These are phyloP conservation scores for Dipteronia dyeriana DNA, from an alignment of 345 rosid genomes.

Conservation along the genomic window DNA sequence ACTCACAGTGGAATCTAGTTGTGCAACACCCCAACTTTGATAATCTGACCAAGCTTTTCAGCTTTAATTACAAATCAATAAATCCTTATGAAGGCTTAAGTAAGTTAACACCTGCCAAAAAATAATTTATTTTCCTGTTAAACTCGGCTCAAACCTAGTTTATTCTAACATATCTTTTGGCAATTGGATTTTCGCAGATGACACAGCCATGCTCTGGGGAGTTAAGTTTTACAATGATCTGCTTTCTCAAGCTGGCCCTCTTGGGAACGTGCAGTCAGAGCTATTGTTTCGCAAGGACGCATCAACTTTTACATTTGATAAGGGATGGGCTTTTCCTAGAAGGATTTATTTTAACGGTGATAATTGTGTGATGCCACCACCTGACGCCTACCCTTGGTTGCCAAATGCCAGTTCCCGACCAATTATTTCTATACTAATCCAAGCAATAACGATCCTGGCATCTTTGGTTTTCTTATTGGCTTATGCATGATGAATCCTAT, in stretches of 20 bases:
- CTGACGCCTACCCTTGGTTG: slow-evolving; percentile 81
- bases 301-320: slow-evolving; percentile 72
- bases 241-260: slow-evolving; percentile 79
- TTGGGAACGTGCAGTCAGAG: slow-evolving; percentile 88
- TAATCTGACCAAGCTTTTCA: slow-evolving; percentile 71
- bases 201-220: slow-evolving; percentile 92
- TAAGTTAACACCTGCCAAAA: slow-evolving; percentile 33
- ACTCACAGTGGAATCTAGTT: slow-evolving; percentile 83
- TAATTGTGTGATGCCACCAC: slow-evolving; percentile 93
- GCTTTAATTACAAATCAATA: slow-evolving; percentile 72
- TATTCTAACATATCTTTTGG: neutral
- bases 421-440: slow-evolving; percentile 30
- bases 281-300: slow-evolving; percentile 72
- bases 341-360: slow-evolving; percentile 91
- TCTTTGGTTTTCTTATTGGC: slow-evolving; percentile 35
- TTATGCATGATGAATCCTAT: slow-evolving; percentile 32
- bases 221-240: slow-evolving; percentile 80
- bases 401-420: slow-evolving; percentile 56
- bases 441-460: slow-evolving; percentile 19
- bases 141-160: neutral
- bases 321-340: slow-evolving; percentile 96
- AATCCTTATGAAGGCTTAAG: slow-evolving; percentile 77
- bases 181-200: slow-evolving; percentile 52
- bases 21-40: slow-evolving; percentile 89
- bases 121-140: neutral